Evolutionary conservation across 2,329 filamentous ascomycete genomes (phyloP).

Genomic region (Cladosporium sp.): DNA sequence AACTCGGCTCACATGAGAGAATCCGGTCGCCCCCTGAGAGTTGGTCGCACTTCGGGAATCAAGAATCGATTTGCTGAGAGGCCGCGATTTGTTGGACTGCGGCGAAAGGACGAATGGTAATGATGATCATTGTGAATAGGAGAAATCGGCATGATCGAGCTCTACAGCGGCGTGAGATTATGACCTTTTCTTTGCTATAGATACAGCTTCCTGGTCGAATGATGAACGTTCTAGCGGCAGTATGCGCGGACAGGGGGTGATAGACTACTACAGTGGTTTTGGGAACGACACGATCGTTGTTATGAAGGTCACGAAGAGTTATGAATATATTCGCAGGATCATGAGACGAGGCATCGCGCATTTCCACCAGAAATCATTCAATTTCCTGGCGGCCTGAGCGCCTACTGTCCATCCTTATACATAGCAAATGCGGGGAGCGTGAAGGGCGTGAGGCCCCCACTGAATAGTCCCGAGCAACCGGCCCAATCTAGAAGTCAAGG

Average conservation of each 20-base stretch:
- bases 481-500: conserved; percentile 17
- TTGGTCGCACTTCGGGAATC: conserved; percentile 23
- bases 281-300: too few species aligned
- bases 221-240: too few species aligned
- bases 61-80: conserved; percentile 22
- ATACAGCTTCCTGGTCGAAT: too few species aligned
- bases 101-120: background rate
- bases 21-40: conserved; percentile 17
- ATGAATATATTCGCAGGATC: too few species aligned
- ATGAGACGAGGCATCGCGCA: too few species aligned
- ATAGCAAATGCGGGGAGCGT: conserved; percentile 19
- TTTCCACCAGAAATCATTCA: too few species aligned
- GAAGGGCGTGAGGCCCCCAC: conserved; percentile 20
- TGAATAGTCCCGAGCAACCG: conserved; percentile 21
- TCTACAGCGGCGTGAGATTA: too few species aligned
- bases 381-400: too few species aligned
- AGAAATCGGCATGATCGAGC: background rate
- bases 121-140: background rate
- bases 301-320: too few species aligned
- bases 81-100: conserved; percentile 15
- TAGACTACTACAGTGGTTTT: too few species aligned
- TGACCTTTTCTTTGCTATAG: too few species aligned
- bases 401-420: background rate
- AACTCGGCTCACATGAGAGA: conserved; percentile 16
- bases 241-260: too few species aligned